Evolutionary conservation across 306 rosid species (phyloP).

Genomic region (Prunus campanulata): DNA sequence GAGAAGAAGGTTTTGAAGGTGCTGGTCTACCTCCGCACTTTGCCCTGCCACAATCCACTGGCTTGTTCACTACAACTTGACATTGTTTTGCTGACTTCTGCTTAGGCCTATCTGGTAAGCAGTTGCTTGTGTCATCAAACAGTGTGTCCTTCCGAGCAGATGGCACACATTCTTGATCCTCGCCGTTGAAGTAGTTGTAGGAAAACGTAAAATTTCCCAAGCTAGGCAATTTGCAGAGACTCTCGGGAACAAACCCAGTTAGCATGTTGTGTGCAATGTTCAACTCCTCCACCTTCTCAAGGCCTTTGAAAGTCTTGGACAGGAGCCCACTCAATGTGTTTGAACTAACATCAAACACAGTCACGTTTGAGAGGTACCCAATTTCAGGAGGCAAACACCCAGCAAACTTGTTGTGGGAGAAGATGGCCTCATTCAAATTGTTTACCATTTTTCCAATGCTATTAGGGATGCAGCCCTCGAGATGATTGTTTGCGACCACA

Average conservation of each 20-base stretch:
- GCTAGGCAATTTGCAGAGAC: conserved; percentile 45
- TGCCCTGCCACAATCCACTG: conserved; percentile 61
- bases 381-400: conserved; percentile 67
- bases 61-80: conserved; percentile 41
- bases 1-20: conserved; percentile 17
- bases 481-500: conserved; percentile 50
- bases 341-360: conserved; percentile 44
- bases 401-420: conserved; percentile 37
- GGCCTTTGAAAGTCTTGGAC: conserved; percentile 30
- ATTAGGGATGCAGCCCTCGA: conserved; percentile 56
- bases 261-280: conserved; percentile 47
- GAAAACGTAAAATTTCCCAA: conserved; percentile 58
- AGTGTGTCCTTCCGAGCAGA: conserved; percentile 5
- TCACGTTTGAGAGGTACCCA: conserved; percentile 29
- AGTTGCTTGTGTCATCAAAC: conserved; percentile 47
- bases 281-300: conserved; percentile 32
- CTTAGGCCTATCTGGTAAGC: conserved; percentile 58
- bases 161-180: conserved; percentile 52
- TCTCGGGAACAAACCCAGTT: conserved; percentile 52
- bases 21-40: conserved; percentile 41
- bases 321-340: conserved; percentile 55
- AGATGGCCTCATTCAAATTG: conserved; percentile 50
- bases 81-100: conserved; percentile 45
- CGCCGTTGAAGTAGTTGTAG: conserved; percentile 59
- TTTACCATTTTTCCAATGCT: conserved; percentile 55